Evolutionary conservation across 2,329 filamentous ascomycete genomes (phyloP).

Genomic region (Exophiala sideris): DNA sequence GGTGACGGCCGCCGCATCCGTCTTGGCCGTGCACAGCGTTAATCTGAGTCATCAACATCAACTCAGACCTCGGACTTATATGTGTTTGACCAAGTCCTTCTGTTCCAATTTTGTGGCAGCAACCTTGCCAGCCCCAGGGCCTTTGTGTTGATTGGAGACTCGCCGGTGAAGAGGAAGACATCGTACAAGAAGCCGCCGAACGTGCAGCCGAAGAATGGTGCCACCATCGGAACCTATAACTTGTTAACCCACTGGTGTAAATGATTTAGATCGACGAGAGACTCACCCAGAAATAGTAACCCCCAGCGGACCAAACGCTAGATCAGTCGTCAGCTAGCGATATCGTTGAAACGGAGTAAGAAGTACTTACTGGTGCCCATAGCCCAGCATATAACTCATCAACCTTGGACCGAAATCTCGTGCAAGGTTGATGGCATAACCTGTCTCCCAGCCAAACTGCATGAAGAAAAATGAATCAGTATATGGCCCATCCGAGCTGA

Average conservation of each 20-base stretch:
- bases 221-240: conserved; percentile 64
- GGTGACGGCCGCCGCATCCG: too few species aligned
- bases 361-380: conserved; percentile 42
- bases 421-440: conserved; percentile 71
- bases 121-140: conserved; percentile 59
- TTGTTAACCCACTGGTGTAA: neutral
- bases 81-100: conserved; percentile 25
- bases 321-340: conserved; percentile 10
- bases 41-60: too few species aligned
- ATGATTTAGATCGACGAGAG: too few species aligned
- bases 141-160: conserved; percentile 64
- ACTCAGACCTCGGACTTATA: conserved; percentile 8
- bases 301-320: conserved; percentile 64
- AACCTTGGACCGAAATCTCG: conserved; percentile 69
- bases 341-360: too few species aligned
- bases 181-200: conserved; percentile 67
- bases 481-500: too few species aligned
- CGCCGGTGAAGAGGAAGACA: conserved; percentile 64
- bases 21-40: too few species aligned
- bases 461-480: too few species aligned
- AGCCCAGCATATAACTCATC: conserved; percentile 65
- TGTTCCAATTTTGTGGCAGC: conserved; percentile 24
- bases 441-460: conserved; percentile 69
- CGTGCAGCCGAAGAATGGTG: conserved; percentile 62
- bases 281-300: conserved; percentile 53